Evolutionary conservation across 2,329 filamentous ascomycete genomes (phyloP).

Genomic region (Arthrobotrys sinensis): DNA sequence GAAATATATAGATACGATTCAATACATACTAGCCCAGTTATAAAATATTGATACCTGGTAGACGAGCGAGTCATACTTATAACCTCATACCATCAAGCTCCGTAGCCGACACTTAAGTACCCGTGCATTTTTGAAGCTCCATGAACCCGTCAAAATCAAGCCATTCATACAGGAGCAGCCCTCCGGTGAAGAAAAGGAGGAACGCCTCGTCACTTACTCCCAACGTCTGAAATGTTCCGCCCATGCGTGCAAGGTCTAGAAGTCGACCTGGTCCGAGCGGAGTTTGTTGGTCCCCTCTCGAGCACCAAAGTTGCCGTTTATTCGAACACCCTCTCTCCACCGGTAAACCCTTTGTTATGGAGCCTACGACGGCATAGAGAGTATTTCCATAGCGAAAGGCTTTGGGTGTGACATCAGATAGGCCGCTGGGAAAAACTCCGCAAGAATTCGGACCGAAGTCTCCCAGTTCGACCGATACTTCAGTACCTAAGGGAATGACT

Average conservation of each 20-base stretch:
- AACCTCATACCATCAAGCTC: too few species aligned
- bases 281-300: not conserved
- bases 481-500: not conserved
- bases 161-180: constrained; percentile 42
- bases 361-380: constrained; percentile 4
- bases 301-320: constrained; percentile 24
- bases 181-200: not conserved
- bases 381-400: constrained; percentile 21
- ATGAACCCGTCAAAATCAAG: constrained; percentile 36
- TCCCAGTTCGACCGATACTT: not conserved
- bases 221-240: not conserved
- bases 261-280: not conserved
- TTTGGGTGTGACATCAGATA: not conserved
- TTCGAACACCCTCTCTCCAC: not conserved
- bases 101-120: not conserved
- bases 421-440: too few species aligned
- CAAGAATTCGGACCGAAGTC: not conserved
- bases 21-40: too few species aligned
- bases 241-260: not conserved
- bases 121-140: not conserved
- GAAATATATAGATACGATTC: too few species aligned
- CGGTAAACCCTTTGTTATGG: too few species aligned
- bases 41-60: too few species aligned
- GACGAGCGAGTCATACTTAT: too few species aligned
- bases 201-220: constrained; percentile 32